A percentile compares a stretch with the other conserved stretches of the same genome.
These are phyloP conservation scores for Cyclotella choctawhatcheeana DNA, from an alignment of 108 stramenopile genomes.

Conservation along the genomic window DNA sequence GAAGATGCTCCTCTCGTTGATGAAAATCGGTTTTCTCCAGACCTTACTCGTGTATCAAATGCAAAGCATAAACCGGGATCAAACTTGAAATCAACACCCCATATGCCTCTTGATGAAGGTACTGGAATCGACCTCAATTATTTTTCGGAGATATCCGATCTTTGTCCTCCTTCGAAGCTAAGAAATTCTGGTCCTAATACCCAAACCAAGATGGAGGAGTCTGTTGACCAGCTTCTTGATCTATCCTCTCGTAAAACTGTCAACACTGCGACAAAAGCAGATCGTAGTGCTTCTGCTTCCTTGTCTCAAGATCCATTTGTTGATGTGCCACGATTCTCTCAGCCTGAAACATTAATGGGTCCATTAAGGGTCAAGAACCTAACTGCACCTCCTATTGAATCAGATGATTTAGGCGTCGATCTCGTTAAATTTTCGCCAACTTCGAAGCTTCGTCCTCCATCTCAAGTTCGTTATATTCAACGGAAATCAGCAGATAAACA, in stretches of 20 bases:
- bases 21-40: not conserved
- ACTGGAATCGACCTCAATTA: not conserved
- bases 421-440: slow-evolving; percentile 1
- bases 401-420: slow-evolving; percentile 4
- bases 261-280: not conserved
- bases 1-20: slow-evolving; percentile 3
- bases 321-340: slow-evolving; percentile 2
- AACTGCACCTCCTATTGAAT: not conserved
- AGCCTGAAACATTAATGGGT: not conserved
- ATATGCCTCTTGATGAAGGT: not conserved
- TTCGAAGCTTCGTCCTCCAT: slow-evolving; percentile 3
- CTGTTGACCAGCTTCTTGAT: slow-evolving; percentile 4
- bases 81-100: slow-evolving; percentile 1
- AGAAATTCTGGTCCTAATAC: not conserved
- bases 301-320: not conserved
- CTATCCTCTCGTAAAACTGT: not conserved
- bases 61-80: not conserved
- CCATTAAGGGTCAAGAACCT: slow-evolving; percentile 1
- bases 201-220: not conserved
- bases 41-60: slow-evolving; percentile 4
- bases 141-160: slow-evolving; percentile 2
- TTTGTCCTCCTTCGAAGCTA: slow-evolving; percentile 2
- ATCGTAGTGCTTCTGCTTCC: not conserved
- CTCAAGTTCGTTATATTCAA: not conserved
- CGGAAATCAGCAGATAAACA: not conserved